Percentiles rank a stretch among this genome's conserved stretches.
phyloP scores from a whole-genome alignment of 192 early-diverging fungal species.

The Lobosporangium transversale region DNA sequence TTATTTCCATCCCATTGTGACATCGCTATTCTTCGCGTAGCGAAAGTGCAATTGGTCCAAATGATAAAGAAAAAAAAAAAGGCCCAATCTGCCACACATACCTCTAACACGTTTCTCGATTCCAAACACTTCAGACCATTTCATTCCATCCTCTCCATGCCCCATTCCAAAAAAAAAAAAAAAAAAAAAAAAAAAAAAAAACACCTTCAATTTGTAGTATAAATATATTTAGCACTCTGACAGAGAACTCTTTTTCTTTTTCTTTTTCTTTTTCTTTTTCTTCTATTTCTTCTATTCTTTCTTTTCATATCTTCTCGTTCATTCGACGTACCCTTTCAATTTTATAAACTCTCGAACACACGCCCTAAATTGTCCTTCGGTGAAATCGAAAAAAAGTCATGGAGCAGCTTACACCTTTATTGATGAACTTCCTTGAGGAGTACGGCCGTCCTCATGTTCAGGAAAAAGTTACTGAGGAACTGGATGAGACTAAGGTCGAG shows the following conservation, averaged over 20 bases:
- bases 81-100: not conserved
- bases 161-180: too few relatives aligned
- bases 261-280: constrained; percentile 10
- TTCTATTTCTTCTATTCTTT: constrained; percentile 17
- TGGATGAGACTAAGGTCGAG: constrained; percentile 45
- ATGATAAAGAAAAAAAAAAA: constrained; percentile 2
- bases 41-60: too few relatives aligned
- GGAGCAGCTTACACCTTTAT: constrained; percentile 27
- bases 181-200: too few relatives aligned
- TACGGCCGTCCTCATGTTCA: constrained; percentile 41
- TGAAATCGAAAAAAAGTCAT: too few relatives aligned
- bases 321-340: constrained; percentile 5
- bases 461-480: constrained; percentile 40
- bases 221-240: too few relatives aligned
- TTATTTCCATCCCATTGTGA: too few relatives aligned
- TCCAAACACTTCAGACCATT: constrained; percentile 5
- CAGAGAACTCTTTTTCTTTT: not conserved
- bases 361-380: too few relatives aligned
- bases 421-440: constrained; percentile 45
- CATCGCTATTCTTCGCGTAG: too few relatives aligned
- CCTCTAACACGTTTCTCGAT: too few relatives aligned
- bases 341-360: too few relatives aligned
- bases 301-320: constrained; percentile 13
- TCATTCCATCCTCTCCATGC: not conserved
- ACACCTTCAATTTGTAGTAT: not conserved